Percentiles rank a stretch among this genome's conserved stretches.
phyloP scores from a whole-genome alignment of 169 alveolate genomes.

The Plasmodium inui region DNA sequence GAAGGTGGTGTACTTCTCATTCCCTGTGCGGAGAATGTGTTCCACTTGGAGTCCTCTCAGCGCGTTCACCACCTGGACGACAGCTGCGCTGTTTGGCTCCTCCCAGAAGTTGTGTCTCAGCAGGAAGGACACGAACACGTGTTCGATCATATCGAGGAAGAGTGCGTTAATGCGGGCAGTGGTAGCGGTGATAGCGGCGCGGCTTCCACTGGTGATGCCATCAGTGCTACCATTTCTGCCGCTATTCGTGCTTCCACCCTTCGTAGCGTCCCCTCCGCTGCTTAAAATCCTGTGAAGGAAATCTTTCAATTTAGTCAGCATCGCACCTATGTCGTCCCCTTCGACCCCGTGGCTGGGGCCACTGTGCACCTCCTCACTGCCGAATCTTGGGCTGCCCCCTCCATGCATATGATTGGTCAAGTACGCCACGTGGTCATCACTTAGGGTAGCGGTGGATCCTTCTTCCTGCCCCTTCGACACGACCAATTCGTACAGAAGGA shows the following conservation, averaged over 20 bases:
- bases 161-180: constrained; percentile 1
- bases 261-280: background rate
- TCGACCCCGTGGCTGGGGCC: background rate
- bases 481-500: background rate
- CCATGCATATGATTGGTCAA: constrained; percentile 1
- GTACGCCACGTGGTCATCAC: background rate
- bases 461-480: constrained; percentile 3
- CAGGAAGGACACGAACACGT: constrained; percentile 41
- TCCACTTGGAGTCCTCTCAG: background rate
- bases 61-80: background rate
- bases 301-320: background rate
- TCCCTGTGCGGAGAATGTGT: background rate
- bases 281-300: background rate
- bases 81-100: background rate
- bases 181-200: background rate
- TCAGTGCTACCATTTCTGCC: background rate
- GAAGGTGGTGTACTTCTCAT: constrained; percentile 8
- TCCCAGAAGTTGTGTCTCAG: background rate
- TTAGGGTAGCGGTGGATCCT: background rate
- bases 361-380: background rate
- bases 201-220: background rate
- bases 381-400: background rate
- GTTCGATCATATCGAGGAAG: constrained; percentile 42
- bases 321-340: background rate
- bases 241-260: background rate